A percentile compares a stretch with the other conserved stretches of the same genome.
These are phyloP conservation scores for Colletotrichum neosansevieriae DNA, from an alignment of 2,329 filamentous ascomycete species.

Conservation along the genomic window DNA sequence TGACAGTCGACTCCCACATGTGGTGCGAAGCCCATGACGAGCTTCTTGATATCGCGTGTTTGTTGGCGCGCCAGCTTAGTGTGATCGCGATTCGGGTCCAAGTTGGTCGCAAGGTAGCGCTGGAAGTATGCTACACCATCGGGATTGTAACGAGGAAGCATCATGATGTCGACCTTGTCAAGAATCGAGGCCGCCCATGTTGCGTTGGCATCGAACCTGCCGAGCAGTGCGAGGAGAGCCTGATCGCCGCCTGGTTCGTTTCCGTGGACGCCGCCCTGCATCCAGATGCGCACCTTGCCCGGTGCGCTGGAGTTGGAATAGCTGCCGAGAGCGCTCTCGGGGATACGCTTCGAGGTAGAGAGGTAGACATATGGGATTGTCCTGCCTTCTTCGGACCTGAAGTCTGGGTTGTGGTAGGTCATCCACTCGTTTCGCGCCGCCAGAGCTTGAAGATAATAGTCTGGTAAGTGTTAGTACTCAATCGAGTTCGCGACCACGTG, in stretches of 20 bases:
- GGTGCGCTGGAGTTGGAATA: conserved; percentile 35
- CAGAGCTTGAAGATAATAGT: conserved; percentile 43
- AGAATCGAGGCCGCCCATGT: conserved; percentile 47
- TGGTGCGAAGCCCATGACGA: conserved; percentile 45
- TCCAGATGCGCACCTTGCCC: conserved; percentile 47
- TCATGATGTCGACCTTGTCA: conserved; percentile 46
- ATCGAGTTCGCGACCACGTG: neutral
- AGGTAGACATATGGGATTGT: conserved; percentile 43
- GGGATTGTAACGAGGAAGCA: conserved; percentile 49
- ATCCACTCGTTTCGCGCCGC: conserved; percentile 44
- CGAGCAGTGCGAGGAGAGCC: conserved; percentile 47
- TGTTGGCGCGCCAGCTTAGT: conserved; percentile 49
- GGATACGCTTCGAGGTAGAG: conserved; percentile 12
- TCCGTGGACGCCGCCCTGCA: conserved; percentile 50
- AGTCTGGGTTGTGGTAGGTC: conserved; percentile 42
- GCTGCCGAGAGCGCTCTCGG: conserved; percentile 2
- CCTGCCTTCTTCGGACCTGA: conserved; percentile 44
- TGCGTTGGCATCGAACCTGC: conserved; percentile 46
- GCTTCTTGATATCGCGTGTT: conserved; percentile 47
- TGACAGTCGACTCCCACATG: conserved; percentile 51
- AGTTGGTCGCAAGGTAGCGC: conserved; percentile 46
- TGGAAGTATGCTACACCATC: conserved; percentile 52
- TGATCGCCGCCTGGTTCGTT: conserved; percentile 51
- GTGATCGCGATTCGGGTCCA: conserved; percentile 51
- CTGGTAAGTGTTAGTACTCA: neutral